Percentiles rank a stretch among this genome's conserved stretches.
phyloP scores from a whole-genome alignment of 2,329 filamentous ascomycete genomes.

The Diaporthe destruens region DNA sequence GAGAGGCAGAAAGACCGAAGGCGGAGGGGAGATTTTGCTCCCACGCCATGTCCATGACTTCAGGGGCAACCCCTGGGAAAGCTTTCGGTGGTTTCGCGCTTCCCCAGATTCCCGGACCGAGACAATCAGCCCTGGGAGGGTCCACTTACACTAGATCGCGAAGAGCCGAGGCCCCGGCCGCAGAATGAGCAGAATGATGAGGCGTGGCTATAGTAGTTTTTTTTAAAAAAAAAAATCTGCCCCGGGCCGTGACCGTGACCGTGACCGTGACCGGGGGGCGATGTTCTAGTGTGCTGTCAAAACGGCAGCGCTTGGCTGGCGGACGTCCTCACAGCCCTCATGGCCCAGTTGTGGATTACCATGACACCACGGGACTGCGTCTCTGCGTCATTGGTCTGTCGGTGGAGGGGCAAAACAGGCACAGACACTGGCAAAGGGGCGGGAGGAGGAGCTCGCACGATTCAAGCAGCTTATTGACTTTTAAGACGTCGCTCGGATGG shows the following conservation, averaged over 20 bases:
- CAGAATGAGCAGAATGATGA: constrained; percentile 18
- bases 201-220: background rate
- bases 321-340: background rate
- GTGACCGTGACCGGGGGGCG: constrained; percentile 15
- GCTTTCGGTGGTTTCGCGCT: constrained; percentile 24
- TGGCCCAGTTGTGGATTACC: constrained; percentile 6
- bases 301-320: constrained; percentile 1
- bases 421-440: background rate
- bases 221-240: constrained; percentile 23
- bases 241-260: constrained; percentile 8
- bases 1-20: no score
- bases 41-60: constrained; percentile 3
- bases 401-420: constrained; percentile 15
- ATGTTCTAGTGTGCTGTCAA: constrained; percentile 25
- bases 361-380: constrained; percentile 22
- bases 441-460: constrained; percentile 15
- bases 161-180: constrained; percentile 26
- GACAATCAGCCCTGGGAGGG: constrained; percentile 36
- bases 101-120: constrained; percentile 39
- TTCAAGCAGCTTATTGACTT: constrained; percentile 8
- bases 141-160: constrained; percentile 32
- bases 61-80: constrained; percentile 26
- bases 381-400: constrained; percentile 3
- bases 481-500: background rate
- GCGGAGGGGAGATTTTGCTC: background rate